Base-by-base conservation (phyloP, 2,329 filamentous ascomycete species). In the Hypoxylon sp. region DNA sequence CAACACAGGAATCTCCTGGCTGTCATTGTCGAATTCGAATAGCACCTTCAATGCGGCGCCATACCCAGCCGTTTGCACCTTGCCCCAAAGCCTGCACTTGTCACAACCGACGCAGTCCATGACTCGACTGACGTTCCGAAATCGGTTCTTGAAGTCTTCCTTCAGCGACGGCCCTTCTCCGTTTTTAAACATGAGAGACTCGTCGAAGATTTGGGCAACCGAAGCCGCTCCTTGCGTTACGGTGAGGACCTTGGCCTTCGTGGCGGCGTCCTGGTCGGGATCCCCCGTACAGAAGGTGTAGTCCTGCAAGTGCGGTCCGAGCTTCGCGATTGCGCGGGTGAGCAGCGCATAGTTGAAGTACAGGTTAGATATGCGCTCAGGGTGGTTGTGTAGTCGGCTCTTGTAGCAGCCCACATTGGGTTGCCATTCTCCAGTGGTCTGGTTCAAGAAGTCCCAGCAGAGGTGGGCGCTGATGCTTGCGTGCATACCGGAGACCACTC, bases 271-370 rank as follows among this genome's bases (percentile, higher is more conserved):
- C 76, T 97, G 92, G 1, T 83, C 83, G 0, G 88, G 84, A 73
- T 99, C 95, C 64, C 93, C 93, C 4, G 90, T 91, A 79, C 95
- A 99, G 78, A 97, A 99, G 0, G 92, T 95, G 80, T 98, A 98
- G 65, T 87, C 83, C 67, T 90, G 83, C 8, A 98, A 84, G 70
- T 94, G 90, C 22, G 92, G 91, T 11, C 91, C 91, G 7, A 98
- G 86, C 79, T 99, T 99, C 55, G 92, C 91, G 41, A 98, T 87
- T 11, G 95, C 95, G 51, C 95, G 91, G 24, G 94, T 91, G 41
- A 99, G 85, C n/a, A 99, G 85, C 0, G 95, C 95, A 75, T 97
- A 99, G 85, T 99, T 98, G 83, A 99, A 99, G 82, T 99, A 99
- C 51, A 99, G 85, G 78, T 99, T 99, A 70, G 94, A 95, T 74